Evolutionary conservation across 1,284 basidiomycete genomes (phyloP).

Genomic region (Sphagnurus paluster): DNA sequence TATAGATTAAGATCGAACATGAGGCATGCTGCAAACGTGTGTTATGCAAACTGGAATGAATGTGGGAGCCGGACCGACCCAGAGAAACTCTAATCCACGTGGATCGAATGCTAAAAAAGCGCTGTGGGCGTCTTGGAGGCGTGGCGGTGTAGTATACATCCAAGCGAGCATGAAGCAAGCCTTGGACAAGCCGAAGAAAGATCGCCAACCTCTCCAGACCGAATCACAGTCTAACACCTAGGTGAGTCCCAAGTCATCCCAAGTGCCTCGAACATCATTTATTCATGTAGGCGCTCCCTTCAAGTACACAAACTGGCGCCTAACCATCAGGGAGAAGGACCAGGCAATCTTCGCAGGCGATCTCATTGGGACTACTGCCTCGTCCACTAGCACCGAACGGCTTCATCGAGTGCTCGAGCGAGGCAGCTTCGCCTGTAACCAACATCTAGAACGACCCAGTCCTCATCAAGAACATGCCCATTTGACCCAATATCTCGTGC

Average conservation of each 20-base stretch:
- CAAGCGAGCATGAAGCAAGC: too few relatives aligned
- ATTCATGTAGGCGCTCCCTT: constrained; percentile 45
- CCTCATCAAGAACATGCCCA: constrained; percentile 45
- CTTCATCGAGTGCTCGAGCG: constrained; percentile 35
- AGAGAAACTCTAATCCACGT: too few relatives aligned
- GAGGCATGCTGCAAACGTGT: too few relatives aligned
- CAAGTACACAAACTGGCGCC: constrained; percentile 51
- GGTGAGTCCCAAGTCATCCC: constrained; percentile 28
- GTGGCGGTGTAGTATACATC: too few relatives aligned
- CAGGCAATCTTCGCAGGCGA: constrained; percentile 53
- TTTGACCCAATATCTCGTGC: constrained; percentile 59
- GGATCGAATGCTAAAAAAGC: too few relatives aligned
- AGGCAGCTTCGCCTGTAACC: constrained; percentile 17
- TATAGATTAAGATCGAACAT: too few relatives aligned
- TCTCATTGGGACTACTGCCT: constrained; percentile 64
- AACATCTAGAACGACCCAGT: constrained; percentile 35
- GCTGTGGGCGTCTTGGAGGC: too few relatives aligned
- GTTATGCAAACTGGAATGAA: too few relatives aligned
- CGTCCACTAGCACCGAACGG: constrained; percentile 11
- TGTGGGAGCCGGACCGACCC: too few relatives aligned
- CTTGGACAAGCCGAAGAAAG: too few relatives aligned
- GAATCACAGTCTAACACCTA: too few relatives aligned
- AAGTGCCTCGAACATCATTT: constrained; percentile 18
- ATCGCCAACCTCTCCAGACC: too few relatives aligned
- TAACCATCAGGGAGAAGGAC: constrained; percentile 48